Conservation (phyloP, 2,329 filamentous ascomycete species). For the Thielaviopsis populi region DNA sequence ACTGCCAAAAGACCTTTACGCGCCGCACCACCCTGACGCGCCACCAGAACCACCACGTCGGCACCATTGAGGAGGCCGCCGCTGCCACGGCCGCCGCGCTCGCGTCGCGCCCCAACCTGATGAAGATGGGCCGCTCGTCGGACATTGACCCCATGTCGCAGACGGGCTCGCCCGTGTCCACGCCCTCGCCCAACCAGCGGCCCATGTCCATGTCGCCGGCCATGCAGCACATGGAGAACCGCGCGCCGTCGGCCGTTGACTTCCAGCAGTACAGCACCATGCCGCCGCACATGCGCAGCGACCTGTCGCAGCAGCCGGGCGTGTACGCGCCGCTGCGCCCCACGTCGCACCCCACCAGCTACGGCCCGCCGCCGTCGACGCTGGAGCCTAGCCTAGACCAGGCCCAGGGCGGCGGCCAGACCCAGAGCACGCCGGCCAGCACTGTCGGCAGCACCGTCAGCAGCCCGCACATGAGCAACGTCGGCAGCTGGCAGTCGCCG, state of each 20-base stretch:
- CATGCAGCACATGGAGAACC: slow-evolving; percentile 34
- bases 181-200: slow-evolving; percentile 70
- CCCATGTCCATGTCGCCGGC: slow-evolving; percentile 66
- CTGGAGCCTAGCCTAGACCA: slow-evolving; percentile 76
- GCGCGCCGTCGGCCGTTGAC: slow-evolving; percentile 22
- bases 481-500: slow-evolving; percentile 66
- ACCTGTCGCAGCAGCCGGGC: slow-evolving; percentile 56
- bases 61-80: slow-evolving; percentile 85
- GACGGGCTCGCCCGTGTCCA: slow-evolving; percentile 59
- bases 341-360: slow-evolving; percentile 73
- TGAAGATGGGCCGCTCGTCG: slow-evolving; percentile 36
- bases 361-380: slow-evolving; percentile 61
- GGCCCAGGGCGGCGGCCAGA: slow-evolving; percentile 21
- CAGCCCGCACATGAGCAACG: slow-evolving; percentile 69
- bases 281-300: slow-evolving; percentile 65
- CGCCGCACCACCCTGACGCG: slow-evolving; percentile 86
- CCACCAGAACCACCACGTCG: slow-evolving; percentile 91
- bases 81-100: slow-evolving; percentile 76
- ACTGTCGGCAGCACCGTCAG: slow-evolving; percentile 59
- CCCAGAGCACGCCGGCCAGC: slow-evolving; percentile 48
- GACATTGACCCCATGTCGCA: slow-evolving; percentile 58
- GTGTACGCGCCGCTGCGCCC: slow-evolving; percentile 47
- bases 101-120: slow-evolving; percentile 36
- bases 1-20: slow-evolving; percentile 98
- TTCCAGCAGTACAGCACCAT: slow-evolving; percentile 64